phyloP scores from a whole-genome alignment of 176 grass and related monocot species.

The Bolboschoenus planiculmis region DNA sequence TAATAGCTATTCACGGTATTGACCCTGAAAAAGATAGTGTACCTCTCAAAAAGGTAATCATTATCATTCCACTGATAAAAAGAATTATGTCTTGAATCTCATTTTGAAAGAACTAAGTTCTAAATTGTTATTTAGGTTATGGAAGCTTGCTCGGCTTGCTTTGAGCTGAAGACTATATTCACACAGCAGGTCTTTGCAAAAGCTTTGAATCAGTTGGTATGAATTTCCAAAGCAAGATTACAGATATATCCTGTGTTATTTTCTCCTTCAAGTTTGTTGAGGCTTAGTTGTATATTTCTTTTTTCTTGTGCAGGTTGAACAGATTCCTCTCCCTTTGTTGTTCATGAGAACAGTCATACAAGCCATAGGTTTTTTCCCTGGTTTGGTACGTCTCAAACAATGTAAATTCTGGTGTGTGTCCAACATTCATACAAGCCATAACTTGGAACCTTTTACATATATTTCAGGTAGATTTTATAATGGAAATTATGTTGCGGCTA shows the following conservation, averaged over 20 bases:
- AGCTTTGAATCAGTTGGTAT: slow-evolving; percentile 84
- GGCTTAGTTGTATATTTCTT: slow-evolving; percentile 14
- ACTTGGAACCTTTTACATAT: not conserved
- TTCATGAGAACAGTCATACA: slow-evolving; percentile 99
- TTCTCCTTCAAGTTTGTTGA: slow-evolving; percentile 4
- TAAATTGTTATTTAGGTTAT: slow-evolving; percentile 56
- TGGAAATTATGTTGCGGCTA: slow-evolving; percentile 90
- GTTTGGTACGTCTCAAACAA: slow-evolving; percentile 49
- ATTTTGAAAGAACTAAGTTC: not conserved
- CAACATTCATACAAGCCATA: not conserved
- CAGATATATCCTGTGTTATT: not conserved
- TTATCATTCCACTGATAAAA: not conserved
- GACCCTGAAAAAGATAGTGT: slow-evolving; percentile 86
- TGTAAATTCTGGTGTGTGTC: not conserved
- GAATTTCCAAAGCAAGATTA: slow-evolving; percentile 24
- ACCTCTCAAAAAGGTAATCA: slow-evolving; percentile 69
- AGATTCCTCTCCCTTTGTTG: slow-evolving; percentile 92
- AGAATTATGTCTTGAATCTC: not conserved
- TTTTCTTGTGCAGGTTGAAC: slow-evolving; percentile 66
- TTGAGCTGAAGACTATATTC: slow-evolving; percentile 72
- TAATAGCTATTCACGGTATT: slow-evolving; percentile 90
- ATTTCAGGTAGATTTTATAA: slow-evolving; percentile 81
- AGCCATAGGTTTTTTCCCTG: slow-evolving; percentile 75
- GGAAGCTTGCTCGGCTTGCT: slow-evolving; percentile 83
- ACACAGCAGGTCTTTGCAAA: slow-evolving; percentile 93